Conservation (phyloP, 345 rosid species). For the Citropsis articulata region DNA sequence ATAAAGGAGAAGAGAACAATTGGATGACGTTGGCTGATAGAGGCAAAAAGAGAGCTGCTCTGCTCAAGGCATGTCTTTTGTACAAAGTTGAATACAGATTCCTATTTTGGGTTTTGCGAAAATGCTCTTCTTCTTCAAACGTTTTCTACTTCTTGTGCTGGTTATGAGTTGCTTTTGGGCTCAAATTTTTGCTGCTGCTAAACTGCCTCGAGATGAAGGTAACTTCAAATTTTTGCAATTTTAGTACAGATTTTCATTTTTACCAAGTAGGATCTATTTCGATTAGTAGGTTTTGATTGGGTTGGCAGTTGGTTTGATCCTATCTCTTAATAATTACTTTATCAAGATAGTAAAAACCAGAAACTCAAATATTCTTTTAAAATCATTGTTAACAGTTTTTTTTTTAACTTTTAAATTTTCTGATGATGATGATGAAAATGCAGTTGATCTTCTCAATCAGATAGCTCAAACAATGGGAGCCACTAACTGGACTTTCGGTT, state of each 20-base stretch:
- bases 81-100: not conserved
- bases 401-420: too few relatives aligned
- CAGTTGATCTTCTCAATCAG: slow-evolving; percentile 52
- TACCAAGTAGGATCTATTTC: not conserved
- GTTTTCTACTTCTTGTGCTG: not conserved
- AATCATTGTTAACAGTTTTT: not conserved
- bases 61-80: not conserved
- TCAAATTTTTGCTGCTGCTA: slow-evolving; percentile 17
- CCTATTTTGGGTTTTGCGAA: not conserved
- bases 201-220: slow-evolving; percentile 40
- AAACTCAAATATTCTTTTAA: not conserved
- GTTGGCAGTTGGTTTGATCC: not conserved
- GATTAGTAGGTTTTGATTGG: not conserved
- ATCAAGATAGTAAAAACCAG: too few relatives aligned
- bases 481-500: slow-evolving; percentile 46
- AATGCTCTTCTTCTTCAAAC: not conserved
- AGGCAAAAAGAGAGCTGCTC: not conserved
- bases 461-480: slow-evolving; percentile 48
- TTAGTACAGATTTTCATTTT: too few relatives aligned
- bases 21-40: not conserved
- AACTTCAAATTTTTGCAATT: not conserved
- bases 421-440: not conserved
- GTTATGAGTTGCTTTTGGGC: slow-evolving; percentile 15
- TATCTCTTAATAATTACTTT: not conserved
- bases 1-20: not conserved